Percentiles rank a stretch among this genome's conserved stretches.
These are phyloP conservation scores for Bipolaris oryzae DNA, from an alignment of 2,329 filamentous ascomycete genomes.

Conservation along the genomic window DNA sequence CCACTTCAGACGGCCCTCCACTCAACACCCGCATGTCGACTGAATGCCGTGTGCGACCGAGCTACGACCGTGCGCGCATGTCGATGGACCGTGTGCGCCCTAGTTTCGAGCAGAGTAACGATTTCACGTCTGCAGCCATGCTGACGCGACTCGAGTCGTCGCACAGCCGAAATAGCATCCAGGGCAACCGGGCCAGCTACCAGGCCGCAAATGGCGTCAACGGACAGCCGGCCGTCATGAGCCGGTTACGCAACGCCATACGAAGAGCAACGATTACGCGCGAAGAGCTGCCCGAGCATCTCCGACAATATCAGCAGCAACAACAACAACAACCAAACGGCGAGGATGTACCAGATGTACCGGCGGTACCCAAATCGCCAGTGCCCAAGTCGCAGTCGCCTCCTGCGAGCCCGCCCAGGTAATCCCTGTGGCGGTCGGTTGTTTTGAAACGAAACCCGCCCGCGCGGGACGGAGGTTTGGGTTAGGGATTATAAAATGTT, in stretches of 20 bases:
- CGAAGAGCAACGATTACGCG: conserved; percentile 41
- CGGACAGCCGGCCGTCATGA: conserved; percentile 27
- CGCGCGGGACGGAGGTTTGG: no score
- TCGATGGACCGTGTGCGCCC: conserved; percentile 86
- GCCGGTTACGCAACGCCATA: conserved; percentile 41
- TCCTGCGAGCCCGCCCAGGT: conserved; percentile 25
- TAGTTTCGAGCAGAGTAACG: conserved; percentile 84
- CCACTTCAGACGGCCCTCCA: conserved; percentile 38
- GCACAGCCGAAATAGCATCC: conserved; percentile 42
- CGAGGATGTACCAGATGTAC: conserved; percentile 26
- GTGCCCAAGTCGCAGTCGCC: conserved; percentile 26
- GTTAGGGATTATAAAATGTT: no score
- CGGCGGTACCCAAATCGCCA: conserved; percentile 19
- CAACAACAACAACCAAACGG: conserved; percentile 4
- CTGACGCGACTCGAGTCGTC: conserved; percentile 81
- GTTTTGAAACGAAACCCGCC: no score
- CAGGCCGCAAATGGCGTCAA: conserved; percentile 11
- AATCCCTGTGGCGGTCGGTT: background rate
- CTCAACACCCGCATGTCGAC: conserved; percentile 40
- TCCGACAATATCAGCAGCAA: conserved; percentile 13
- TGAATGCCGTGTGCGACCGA: conserved; percentile 65
- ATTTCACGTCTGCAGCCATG: conserved; percentile 89
- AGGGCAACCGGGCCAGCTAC: conserved; percentile 21
- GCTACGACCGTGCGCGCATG: conserved; percentile 83
- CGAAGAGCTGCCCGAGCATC: conserved; percentile 39